Base-by-base conservation (phyloP, 139 green algal species). In the Mychonastes homosphaera region DNA sequence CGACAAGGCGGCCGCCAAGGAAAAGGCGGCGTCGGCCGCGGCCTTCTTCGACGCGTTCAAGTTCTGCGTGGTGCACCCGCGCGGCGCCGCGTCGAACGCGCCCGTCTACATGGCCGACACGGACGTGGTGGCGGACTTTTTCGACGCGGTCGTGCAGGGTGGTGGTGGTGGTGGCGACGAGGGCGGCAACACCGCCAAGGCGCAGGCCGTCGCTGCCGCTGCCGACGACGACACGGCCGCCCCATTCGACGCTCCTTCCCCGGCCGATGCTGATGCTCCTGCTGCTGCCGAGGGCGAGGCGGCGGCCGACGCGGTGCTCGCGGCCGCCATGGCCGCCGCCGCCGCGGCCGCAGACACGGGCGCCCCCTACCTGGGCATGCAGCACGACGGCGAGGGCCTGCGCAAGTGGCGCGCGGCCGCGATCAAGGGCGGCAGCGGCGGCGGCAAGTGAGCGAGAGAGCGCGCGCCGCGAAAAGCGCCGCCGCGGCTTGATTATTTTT, bases 21-120 rank as follows among this genome's bases (percentile, higher is more conserved):
- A 62, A 30, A 79, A 88, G 62, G 78, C 97, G 32, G 64, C 72
- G 15, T 69, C 92, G 4, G 6, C 75, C 0, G 79, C 87, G 8
- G 81, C 90, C 29, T 84, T 94, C 56, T 93, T 96, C 73, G 63
- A 35, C 15, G 84, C 78, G 56, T 97, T 87, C 86, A 81, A 79
- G 50, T 79, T 86, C 26, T 65, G 79, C 4, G 83, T 89, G 24
- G 63, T 87, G 18, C 36, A 47, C 24, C 49, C 53, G 15, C 68
- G 55, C 26, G 43, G 21, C n/a, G 19, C 39, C 21, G 30, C 33
- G 15, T 8, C 4, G 68, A 33, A 32, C 26, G 55, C 32, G 52
- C 12, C 60, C 2, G 81, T 91, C 53, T 78, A 82, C 36, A 48
- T 94, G 32, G 62, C 63, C 3, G 86, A 94, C 21, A 51, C 53